These are phyloP conservation scores for Fonsecaea multimorphosa DNA, from an alignment of 2,329 filamentous ascomycete species.

Conservation along the genomic window DNA sequence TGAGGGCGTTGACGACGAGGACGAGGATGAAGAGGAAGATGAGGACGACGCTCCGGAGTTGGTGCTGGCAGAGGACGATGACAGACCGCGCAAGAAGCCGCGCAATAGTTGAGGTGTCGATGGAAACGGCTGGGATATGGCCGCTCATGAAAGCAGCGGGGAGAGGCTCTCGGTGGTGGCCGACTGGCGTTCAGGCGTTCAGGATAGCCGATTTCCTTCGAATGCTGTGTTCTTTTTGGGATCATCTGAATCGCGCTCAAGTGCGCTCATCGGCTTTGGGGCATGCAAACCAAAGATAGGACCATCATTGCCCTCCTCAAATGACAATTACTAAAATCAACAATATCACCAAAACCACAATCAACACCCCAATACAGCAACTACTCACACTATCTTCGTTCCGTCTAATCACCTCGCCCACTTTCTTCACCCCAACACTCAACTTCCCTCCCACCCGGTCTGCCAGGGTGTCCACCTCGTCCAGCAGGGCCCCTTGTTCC, in stretches of 20 bases:
- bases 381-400: slow-evolving; percentile 73
- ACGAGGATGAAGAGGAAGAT: slow-evolving; percentile 43
- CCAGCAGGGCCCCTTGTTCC: slow-evolving; percentile 88
- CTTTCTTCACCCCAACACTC: slow-evolving; percentile 83
- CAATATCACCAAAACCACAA: slow-evolving; percentile 66
- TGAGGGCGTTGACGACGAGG: slow-evolving; percentile 52
- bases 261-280: background rate
- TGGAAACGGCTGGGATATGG: slow-evolving; percentile 7
- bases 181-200: background rate
- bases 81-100: slow-evolving; percentile 40
- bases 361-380: slow-evolving; percentile 37
- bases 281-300: background rate
- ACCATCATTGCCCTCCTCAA: background rate
- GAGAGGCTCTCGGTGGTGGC: background rate
- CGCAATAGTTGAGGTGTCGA: slow-evolving; percentile 21
- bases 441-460: slow-evolving; percentile 87
- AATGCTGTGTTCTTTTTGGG: background rate
- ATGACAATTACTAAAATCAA: slow-evolving; percentile 74
- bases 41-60: slow-evolving; percentile 59
- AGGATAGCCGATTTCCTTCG: background rate
- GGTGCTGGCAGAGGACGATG: slow-evolving; percentile 44
- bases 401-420: slow-evolving; percentile 80
- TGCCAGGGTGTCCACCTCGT: slow-evolving; percentile 80
- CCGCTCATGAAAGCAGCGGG: background rate
- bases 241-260: background rate